These are phyloP conservation scores for Sugiyamaella chiloensis DNA, from an alignment of 805 yeast species.

Conservation along the genomic window DNA sequence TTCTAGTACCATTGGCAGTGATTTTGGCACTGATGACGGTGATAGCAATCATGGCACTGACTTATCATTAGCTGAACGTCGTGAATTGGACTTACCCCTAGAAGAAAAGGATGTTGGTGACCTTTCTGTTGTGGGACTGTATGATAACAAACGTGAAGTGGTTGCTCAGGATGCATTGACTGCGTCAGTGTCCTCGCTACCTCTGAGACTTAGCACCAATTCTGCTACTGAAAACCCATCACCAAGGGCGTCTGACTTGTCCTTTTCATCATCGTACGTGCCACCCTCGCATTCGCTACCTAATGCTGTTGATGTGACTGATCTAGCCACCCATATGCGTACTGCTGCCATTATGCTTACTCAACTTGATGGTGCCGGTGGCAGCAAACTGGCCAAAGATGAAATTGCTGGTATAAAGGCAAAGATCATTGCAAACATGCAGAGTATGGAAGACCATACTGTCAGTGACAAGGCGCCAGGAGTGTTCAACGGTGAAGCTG, in stretches of 20 bases:
- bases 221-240: slow-evolving; percentile 20
- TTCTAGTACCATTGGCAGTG: background rate
- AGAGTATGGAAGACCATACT: slow-evolving; percentile 62
- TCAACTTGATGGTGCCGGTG: slow-evolving; percentile 66
- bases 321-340: slow-evolving; percentile 86
- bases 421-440: slow-evolving; percentile 69
- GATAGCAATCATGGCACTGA: slow-evolving; percentile 8
- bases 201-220: slow-evolving; percentile 4
- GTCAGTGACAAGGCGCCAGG: slow-evolving; percentile 45
- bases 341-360: slow-evolving; percentile 94
- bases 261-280: slow-evolving; percentile 37
- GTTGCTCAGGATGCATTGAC: slow-evolving; percentile 17
- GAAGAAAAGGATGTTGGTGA: slow-evolving; percentile 76
- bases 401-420: slow-evolving; percentile 68
- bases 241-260: slow-evolving; percentile 32
- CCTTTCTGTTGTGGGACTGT: slow-evolving; percentile 42
- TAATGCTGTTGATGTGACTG: slow-evolving; percentile 39
- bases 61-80: background rate
- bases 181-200: slow-evolving; percentile 18
- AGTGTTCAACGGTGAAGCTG: slow-evolving; percentile 66
- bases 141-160: slow-evolving; percentile 16
- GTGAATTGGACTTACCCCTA: background rate
- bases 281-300: slow-evolving; percentile 10
- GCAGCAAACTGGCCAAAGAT: slow-evolving; percentile 42
- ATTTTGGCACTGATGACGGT: slow-evolving; percentile 11